Evolutionary conservation across 176 grass and related monocot genomes (phyloP).

Genomic region (Carex kokanica): DNA sequence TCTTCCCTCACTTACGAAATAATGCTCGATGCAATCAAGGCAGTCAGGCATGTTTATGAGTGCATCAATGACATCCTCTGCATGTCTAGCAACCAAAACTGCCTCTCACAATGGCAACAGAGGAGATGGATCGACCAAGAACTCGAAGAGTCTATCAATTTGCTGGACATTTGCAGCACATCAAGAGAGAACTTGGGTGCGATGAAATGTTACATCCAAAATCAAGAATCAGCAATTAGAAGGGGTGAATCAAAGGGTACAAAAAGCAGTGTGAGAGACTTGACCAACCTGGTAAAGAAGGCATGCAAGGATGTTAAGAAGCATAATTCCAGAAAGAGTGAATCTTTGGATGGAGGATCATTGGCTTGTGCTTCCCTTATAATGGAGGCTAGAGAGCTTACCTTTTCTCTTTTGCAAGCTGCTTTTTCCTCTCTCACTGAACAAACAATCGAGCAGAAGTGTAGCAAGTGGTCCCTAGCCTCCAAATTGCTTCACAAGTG

Average conservation of each 20-base stretch:
- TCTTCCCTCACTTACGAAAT: constrained; percentile 6
- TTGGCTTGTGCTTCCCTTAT: constrained; percentile 9
- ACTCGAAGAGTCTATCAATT: constrained; percentile 7
- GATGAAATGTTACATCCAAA: constrained; percentile 38
- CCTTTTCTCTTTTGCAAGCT: constrained; percentile 33
- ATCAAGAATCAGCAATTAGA: constrained; percentile 32
- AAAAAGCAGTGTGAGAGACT: constrained; percentile 35
- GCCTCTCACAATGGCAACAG: constrained; percentile 33
- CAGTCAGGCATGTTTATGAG: constrained; percentile 26
- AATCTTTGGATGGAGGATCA: constrained; percentile 5
- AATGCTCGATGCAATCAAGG: not conserved
- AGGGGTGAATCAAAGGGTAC: constrained; percentile 32
- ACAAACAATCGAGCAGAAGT: constrained; percentile 27
- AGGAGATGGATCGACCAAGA: constrained; percentile 37
- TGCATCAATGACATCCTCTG: constrained; percentile 25
- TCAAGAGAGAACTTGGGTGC: constrained; percentile 38
- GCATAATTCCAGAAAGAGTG: constrained; percentile 23
- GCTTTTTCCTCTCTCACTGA: constrained; percentile 17
- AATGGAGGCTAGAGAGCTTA: constrained; percentile 38
- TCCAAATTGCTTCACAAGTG: constrained; percentile 23
- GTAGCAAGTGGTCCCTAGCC: constrained; percentile 35
- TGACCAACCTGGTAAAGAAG: constrained; percentile 34
- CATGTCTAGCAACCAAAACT: constrained; percentile 39
- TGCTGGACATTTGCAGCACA: constrained; percentile 35
- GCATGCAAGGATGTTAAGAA: constrained; percentile 49